These are phyloP conservation scores for Amaranthus cruentus DNA, from an alignment of 148 eudicot genomes.

Conservation along the genomic window DNA sequence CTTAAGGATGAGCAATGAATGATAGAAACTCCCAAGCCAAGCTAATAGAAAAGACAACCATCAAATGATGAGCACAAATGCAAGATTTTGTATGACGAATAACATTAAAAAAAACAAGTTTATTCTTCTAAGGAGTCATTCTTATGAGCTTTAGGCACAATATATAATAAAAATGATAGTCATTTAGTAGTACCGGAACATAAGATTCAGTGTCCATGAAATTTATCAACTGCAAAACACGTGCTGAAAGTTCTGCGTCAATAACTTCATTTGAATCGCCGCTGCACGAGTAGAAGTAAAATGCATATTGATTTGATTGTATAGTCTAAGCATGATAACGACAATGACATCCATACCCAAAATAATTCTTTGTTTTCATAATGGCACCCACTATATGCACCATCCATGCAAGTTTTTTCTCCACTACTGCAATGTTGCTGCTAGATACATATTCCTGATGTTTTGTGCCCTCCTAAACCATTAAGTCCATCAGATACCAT, in stretches of 20 bases:
- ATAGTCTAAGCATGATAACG: neutral
- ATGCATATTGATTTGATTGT: neutral
- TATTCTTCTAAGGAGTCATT: neutral
- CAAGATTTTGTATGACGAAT: neutral
- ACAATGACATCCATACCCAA: slow-evolving; percentile 43
- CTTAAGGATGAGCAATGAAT: neutral
- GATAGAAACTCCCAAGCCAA: neutral
- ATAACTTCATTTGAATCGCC: slow-evolving; percentile 66
- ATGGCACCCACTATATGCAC: slow-evolving; percentile 82
- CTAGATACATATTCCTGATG: slow-evolving; percentile 43
- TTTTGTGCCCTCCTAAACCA: slow-evolving; percentile 25
- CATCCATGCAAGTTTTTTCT: slow-evolving; percentile 90
- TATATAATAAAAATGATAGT: neutral
- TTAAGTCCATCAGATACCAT: too few species aligned
- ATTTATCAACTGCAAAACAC: slow-evolving; percentile 73
- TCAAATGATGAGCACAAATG: neutral
- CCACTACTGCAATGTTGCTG: slow-evolving; percentile 49
- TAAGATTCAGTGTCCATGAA: slow-evolving; percentile 72
- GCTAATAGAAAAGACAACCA: neutral
- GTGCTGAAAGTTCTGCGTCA: slow-evolving; percentile 94
- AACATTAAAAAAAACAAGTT: neutral
- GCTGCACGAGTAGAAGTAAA: slow-evolving; percentile 34
- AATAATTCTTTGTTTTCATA: slow-evolving; percentile 51
- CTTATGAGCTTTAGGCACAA: neutral
- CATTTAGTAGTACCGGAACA: slow-evolving; percentile 53